Evolutionary conservation across 306 rosid genomes (phyloP).

Genomic region (Vachellia collinsii): DNA sequence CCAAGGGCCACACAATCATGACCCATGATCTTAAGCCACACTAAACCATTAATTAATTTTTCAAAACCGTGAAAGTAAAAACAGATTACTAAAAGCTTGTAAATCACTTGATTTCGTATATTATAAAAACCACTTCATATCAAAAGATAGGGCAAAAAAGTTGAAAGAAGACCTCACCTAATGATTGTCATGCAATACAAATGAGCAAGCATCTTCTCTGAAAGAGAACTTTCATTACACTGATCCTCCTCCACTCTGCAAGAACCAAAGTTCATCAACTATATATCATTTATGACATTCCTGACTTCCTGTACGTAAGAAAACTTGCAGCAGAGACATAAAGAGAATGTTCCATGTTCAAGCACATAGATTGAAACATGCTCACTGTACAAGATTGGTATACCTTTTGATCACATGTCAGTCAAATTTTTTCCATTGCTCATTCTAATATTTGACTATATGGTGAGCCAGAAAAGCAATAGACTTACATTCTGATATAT

Average conservation of each 20-base stretch:
- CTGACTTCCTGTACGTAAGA: neutral
- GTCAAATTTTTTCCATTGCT: neutral
- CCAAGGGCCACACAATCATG: neutral
- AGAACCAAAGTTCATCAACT: slow-evolving; percentile 20
- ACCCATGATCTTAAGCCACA: neutral
- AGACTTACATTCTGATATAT: neutral
- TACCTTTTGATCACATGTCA: neutral
- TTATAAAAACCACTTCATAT: neutral
- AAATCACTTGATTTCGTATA: neutral
- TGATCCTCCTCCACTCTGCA: slow-evolving; percentile 46
- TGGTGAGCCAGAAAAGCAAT: neutral
- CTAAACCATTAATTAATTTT: neutral
- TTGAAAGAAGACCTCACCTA: slow-evolving; percentile 53
- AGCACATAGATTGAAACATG: neutral
- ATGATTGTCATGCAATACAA: slow-evolving; percentile 79
- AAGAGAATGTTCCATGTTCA: neutral
- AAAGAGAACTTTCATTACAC: slow-evolving; percentile 45
- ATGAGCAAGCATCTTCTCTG: slow-evolving; percentile 78
- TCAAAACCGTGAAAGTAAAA: neutral
- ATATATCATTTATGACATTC: slow-evolving; percentile 27
- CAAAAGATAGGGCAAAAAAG: neutral
- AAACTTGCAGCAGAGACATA: neutral
- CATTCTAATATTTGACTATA: neutral
- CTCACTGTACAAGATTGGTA: neutral
- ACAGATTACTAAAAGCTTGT: too few relatives aligned